These are phyloP conservation scores for Corynespora cassiicola DNA, from an alignment of 2,329 filamentous ascomycete species.

Conservation along the genomic window DNA sequence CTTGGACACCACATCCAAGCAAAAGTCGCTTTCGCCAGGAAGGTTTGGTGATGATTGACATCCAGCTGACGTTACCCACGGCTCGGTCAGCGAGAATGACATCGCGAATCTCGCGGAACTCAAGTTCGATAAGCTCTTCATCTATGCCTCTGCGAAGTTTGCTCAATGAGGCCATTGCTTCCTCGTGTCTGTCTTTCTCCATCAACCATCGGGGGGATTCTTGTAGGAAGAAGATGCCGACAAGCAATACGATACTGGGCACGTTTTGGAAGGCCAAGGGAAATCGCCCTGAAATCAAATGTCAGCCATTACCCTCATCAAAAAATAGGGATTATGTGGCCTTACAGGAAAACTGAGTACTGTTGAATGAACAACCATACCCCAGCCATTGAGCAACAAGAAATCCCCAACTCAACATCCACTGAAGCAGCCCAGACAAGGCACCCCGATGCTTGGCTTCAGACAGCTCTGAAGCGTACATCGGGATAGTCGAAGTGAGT, in stretches of 20 bases:
- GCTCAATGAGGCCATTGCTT: conserved; percentile 38
- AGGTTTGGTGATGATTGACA: conserved; percentile 51
- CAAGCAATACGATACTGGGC: conserved; percentile 50
- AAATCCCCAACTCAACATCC: conserved; percentile 48
- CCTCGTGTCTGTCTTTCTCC: conserved; percentile 60
- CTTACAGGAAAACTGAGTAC: conserved; percentile 27
- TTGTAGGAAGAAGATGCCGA: conserved; percentile 59
- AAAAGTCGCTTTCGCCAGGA: conserved; percentile 55
- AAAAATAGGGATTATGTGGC: conserved; percentile 1
- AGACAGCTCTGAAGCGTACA: conserved; percentile 38
- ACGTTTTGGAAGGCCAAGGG: conserved; percentile 52
- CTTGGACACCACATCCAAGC: conserved; percentile 57
- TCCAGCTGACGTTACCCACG: conserved; percentile 46
- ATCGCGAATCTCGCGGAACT: conserved; percentile 28
- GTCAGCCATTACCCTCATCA: conserved; percentile 14
- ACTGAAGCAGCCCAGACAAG: conserved; percentile 65
- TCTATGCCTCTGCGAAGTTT: conserved; percentile 25
- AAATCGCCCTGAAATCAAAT: conserved; percentile 34
- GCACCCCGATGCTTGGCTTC: conserved; percentile 51
- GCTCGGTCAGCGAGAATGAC: conserved; percentile 30
- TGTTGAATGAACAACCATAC: conserved; percentile 41
- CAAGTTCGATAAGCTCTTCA: conserved; percentile 24
- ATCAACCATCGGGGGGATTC: conserved; percentile 69
- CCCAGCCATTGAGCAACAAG: conserved; percentile 48
- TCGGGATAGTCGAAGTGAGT: conserved; percentile 23